Evolutionary conservation across 2,329 filamentous ascomycete genomes (phyloP).

Genomic region (Hysterium pulicare): DNA sequence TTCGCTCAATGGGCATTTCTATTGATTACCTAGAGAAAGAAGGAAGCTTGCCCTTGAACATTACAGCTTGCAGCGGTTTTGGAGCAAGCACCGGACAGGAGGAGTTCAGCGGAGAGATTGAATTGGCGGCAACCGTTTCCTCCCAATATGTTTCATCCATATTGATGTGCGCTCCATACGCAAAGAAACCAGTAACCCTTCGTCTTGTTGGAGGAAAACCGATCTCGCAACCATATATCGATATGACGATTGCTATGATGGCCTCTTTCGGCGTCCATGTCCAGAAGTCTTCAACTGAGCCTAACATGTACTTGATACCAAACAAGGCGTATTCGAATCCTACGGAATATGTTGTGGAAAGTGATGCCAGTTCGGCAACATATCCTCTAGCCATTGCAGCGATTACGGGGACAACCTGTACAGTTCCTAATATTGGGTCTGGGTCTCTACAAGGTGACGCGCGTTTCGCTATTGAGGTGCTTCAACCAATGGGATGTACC

Average conservation of each 20-base stretch:
- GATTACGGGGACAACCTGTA: slow-evolving; percentile 93
- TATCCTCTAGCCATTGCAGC: slow-evolving; percentile 93
- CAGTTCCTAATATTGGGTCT: slow-evolving; percentile 92
- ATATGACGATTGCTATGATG: slow-evolving; percentile 99
- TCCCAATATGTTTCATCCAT: slow-evolving; percentile 99
- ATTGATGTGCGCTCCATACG: slow-evolving; percentile 94
- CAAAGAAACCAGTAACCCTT: slow-evolving; percentile 87
- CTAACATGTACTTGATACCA: slow-evolving; percentile 92
- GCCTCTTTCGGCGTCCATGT: slow-evolving; percentile 82
- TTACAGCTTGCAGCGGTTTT: slow-evolving; percentile 59
- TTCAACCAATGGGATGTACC: slow-evolving; percentile 88
- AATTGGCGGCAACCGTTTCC: slow-evolving; percentile 90
- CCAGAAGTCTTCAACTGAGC: slow-evolving; percentile 69
- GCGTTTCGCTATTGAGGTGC: slow-evolving; percentile 84
- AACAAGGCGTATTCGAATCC: slow-evolving; percentile 81
- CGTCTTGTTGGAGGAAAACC: slow-evolving; percentile 93
- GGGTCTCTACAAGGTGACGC: slow-evolving; percentile 92
- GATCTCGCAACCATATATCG: slow-evolving; percentile 94
- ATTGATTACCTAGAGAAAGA: slow-evolving; percentile 83
- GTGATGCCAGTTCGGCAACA: slow-evolving; percentile 95
- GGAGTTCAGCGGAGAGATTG: slow-evolving; percentile 67
- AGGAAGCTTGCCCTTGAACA: slow-evolving; percentile 77
- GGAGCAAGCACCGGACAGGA: slow-evolving; percentile 70
- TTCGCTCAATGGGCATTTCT: slow-evolving; percentile 80
- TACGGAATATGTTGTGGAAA: slow-evolving; percentile 83